Evolutionary conservation across 1,139 yeast species (phyloP).

Genomic region (Protomyces lactucae-debilis): DNA sequence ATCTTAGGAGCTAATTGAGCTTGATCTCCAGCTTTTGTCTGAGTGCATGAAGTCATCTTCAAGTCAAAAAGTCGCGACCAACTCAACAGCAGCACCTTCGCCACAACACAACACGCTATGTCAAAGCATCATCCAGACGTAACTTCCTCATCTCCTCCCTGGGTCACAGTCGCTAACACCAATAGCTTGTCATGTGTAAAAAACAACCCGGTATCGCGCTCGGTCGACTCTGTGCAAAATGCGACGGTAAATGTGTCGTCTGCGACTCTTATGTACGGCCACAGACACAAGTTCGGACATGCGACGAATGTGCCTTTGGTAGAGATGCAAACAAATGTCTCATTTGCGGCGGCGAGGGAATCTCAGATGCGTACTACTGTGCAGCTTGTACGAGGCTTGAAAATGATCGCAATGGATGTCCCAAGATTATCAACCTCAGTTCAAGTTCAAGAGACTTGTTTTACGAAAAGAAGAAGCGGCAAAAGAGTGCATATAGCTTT

Average conservation of each 20-base stretch:
- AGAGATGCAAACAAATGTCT: constrained; percentile 62
- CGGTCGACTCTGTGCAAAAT: constrained; percentile 71
- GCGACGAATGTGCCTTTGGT: constrained; percentile 83
- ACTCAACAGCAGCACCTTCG: not conserved
- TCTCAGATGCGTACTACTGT: constrained; percentile 69
- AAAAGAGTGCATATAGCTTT: constrained; percentile 14
- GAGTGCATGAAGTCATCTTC: no score
- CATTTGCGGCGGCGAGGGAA: constrained; percentile 57
- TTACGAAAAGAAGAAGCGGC: constrained; percentile 51
- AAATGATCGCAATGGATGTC: constrained; percentile 89
- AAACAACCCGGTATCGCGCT: constrained; percentile 72
- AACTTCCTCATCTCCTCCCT: not conserved
- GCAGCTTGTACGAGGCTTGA: constrained; percentile 77
- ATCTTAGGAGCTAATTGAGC: not conserved
- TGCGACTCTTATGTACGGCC: constrained; percentile 88
- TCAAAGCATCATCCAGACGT: constrained; percentile 82
- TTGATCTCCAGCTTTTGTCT: no score
- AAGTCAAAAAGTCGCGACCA: not conserved
- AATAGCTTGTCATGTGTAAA: constrained; percentile 63
- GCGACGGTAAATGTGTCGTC: constrained; percentile 88
- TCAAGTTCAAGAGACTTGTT: constrained; percentile 64
- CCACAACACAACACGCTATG: constrained; percentile 46
- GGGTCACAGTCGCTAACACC: not conserved
- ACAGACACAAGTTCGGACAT: constrained; percentile 62
- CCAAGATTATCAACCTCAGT: constrained; percentile 75